phyloP scores from a whole-genome alignment of 2,329 filamentous ascomycete species.

The Monosporascus sp. region DNA sequence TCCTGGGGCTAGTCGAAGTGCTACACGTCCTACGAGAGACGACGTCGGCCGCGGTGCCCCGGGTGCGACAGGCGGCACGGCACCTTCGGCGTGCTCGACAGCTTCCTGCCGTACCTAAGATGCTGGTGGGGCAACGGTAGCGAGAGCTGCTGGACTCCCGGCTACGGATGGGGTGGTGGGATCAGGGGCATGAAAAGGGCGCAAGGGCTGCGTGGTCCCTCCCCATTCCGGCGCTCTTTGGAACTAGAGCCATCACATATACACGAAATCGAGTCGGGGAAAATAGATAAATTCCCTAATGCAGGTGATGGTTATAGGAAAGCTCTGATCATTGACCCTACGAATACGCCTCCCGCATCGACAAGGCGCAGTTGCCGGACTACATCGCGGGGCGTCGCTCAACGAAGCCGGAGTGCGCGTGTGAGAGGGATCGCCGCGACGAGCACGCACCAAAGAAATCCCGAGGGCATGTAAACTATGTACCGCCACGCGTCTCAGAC shows the following conservation, averaged over 20 bases:
- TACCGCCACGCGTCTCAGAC: background rate
- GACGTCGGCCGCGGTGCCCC: background rate
- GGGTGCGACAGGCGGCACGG: constrained; percentile 3
- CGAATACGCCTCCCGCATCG: background rate
- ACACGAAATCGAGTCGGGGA: too few relatives aligned
- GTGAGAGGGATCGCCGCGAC: background rate
- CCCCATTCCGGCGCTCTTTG: background rate
- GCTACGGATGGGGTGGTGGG: constrained; percentile 8
- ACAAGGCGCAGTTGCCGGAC: background rate
- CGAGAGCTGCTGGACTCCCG: background rate
- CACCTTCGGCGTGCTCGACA: background rate
- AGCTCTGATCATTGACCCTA: background rate
- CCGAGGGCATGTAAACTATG: background rate
- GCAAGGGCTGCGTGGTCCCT: constrained; percentile 15
- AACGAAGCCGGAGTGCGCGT: background rate
- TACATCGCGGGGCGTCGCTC: background rate
- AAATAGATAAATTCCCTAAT: background rate
- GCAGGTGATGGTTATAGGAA: background rate
- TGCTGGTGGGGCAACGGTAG: constrained; percentile 1
- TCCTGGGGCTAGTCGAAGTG: background rate
- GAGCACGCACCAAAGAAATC: background rate
- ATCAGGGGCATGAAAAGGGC: constrained; percentile 8
- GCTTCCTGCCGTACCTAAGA: background rate
- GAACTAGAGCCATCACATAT: too few relatives aligned
- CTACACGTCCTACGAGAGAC: constrained; percentile 6